Percentiles rank a stretch among this genome's conserved stretches.
Evolutionary conservation across 2,329 filamentous ascomycete genomes (phyloP).

Genomic region (Mycosphaerelloides madeirae): DNA sequence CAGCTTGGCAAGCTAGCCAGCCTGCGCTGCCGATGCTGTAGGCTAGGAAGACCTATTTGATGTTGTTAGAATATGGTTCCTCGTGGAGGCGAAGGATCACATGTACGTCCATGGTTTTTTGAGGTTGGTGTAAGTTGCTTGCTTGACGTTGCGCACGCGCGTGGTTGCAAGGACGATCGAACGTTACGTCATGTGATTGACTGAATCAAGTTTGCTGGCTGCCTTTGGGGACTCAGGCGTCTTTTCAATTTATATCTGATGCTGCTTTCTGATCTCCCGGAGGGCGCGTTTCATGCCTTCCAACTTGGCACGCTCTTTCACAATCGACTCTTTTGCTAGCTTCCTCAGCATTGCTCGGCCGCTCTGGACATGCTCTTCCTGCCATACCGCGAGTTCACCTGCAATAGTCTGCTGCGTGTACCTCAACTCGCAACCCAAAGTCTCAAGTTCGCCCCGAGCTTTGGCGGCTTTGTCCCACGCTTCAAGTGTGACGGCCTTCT

Average conservation of each 20-base stretch:
- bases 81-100: background rate
- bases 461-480: slow-evolving; percentile 73
- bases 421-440: slow-evolving; percentile 73
- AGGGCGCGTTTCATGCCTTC: slow-evolving; percentile 77
- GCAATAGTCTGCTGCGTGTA: slow-evolving; percentile 95
- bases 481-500: slow-evolving; percentile 76
- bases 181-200: no score
- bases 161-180: no score
- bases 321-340: slow-evolving; percentile 71
- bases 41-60: slow-evolving; percentile 38
- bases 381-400: slow-evolving; percentile 86
- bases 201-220: no score
- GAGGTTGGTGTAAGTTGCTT: no score
- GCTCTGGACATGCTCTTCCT: slow-evolving; percentile 77
- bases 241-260: background rate
- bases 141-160: no score
- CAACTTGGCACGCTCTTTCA: slow-evolving; percentile 72
- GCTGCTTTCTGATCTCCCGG: slow-evolving; percentile 43
- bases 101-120: slow-evolving; percentile 5
- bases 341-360: slow-evolving; percentile 69
- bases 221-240: no score
- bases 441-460: slow-evolving; percentile 64
- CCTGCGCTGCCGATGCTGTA: slow-evolving; percentile 42
- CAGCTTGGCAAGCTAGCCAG: slow-evolving; percentile 41
- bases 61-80: background rate